Base-by-base conservation (phyloP, 441 rosid species). In the Mallotus japonicus region DNA sequence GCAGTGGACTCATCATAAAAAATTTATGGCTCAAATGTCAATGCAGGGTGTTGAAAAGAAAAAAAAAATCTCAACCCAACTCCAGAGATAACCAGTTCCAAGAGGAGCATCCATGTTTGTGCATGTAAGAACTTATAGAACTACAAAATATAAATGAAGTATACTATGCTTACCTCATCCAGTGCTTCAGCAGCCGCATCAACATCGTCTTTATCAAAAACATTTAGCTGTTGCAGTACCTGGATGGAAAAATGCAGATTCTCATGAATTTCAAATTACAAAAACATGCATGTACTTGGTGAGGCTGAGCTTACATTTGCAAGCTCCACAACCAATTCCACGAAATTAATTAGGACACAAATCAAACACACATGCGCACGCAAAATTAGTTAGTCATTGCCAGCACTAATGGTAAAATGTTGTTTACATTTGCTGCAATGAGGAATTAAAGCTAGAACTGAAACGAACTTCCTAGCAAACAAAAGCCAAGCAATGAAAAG, bases 171-270 rank as follows among this genome's bases (percentile, higher is more conserved):
- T 85, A 92, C 99, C 73, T 92, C 98, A 79, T 91, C 80, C 37
- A 95, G 73, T 58, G 98, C 95, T 67, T 92, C 96, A 12, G 97
- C 89, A 69, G 97, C 99, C 42, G 88, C 70, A 54, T 73, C 81
- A 10, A 86, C 61, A 72, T 95, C 97, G 63, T 86, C 91, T 67
- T 83, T 78, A n/a, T 96, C 85, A 72, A 92, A 95, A 53, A 92
- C 90, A 57, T 90, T 84, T 28, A 95, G 87, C 72, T 90, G 91
- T 76, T 77, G 56, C 65, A 95, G 74, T 70, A 95, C 98, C 98
- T 84, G 83, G 47, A 44, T 59, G 49, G 49, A 19, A 66, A 69
- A 51, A 50, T 8, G 65, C 15, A 46, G 14, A 75, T 71, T 46
- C 61, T 69, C 20, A 74, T 47, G 24, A 71, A 54, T 1, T 54